Base-by-base conservation (phyloP, 139 green algal genomes). In the Chlorella vulgaris region DNA sequence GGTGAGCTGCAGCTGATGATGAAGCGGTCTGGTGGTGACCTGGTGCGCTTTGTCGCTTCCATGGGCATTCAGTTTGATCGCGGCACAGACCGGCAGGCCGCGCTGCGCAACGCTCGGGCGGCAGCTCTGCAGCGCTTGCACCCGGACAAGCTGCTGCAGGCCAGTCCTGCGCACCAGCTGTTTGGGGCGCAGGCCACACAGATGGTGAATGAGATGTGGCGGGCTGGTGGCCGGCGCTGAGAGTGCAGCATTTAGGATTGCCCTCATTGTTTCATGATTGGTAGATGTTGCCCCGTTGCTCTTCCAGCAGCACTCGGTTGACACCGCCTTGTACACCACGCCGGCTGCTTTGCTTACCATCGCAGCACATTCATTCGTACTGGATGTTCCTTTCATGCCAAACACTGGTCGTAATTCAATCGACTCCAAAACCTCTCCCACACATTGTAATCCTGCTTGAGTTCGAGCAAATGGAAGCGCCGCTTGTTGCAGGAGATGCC, bases 101-200 rank as follows among this genome's bases (percentile, higher is more conserved):
- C 55, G 7, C 28, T 70, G 58, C 65, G 43, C 55, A 70, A 69
- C 19, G 74, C 74, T 3, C 58, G 74, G 8, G 28, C 36, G 15
- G 74, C 74, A 29, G 61, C 61, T 28, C 43, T 80, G 58, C 74
- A 71, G 35, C 43, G 58, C 58, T 58, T 80, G 38, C 74, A 80
- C 58, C 58, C 74, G 13, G 74, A 80, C 74, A 38, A 51, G 28
- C 74, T 80, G 55, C 38, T 58, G 39, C 58, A 43, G n/a, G 36
- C 39, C 8, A 38, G 58, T 3, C 55, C n/a, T 28, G 55, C 38
- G 5, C 38, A 71, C 55, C 74, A 70, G 74, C 22, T 36, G 55
- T 55, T 35, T 40, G 74, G 74, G 4, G 47, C 43, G 35, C 58
- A 60, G 5, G 74, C 74, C 38, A 80, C 74, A 3, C 43, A 26